Conservation (phyloP, 805 yeast species). For the Saturnispora serradocipensis region DNA sequence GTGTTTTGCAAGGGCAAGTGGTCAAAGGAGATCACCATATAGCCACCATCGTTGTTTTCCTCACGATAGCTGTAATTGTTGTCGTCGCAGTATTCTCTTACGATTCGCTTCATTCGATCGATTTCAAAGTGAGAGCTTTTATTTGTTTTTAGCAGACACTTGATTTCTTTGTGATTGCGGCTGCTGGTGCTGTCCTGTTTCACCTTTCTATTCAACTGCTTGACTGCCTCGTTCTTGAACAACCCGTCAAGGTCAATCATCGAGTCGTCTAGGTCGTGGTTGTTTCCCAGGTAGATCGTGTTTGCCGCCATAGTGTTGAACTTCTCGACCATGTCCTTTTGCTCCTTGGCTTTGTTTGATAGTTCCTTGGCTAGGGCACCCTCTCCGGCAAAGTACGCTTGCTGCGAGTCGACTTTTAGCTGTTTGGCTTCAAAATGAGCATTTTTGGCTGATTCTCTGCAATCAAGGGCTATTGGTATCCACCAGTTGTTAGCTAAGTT, state of each 20-base stretch:
- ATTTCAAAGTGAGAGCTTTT: not conserved
- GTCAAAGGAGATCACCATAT: not conserved
- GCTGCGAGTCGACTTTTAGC: conserved; percentile 46
- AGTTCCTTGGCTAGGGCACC: conserved; percentile 62
- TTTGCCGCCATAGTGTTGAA: conserved; percentile 79
- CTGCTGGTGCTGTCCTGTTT: not conserved
- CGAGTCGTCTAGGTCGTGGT: conserved; percentile 71
- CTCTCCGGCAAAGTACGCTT: conserved; percentile 69
- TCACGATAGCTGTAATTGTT: not conserved
- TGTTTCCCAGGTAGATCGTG: conserved; percentile 79
- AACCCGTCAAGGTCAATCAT: conserved; percentile 93
- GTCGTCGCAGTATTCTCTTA: not conserved
- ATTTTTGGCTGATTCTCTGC: conserved; percentile 7
- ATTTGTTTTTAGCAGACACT: conserved; percentile 3
- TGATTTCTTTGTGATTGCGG: not conserved
- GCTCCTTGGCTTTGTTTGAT: conserved; percentile 58
- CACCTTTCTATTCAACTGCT: not conserved
- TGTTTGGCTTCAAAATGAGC: conserved; percentile 8
- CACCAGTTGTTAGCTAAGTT: conserved; percentile 1
- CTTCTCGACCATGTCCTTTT: conserved; percentile 50
- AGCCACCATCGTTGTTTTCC: not conserved
- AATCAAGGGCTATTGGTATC: conserved; percentile 5
- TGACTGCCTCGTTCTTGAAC: conserved; percentile 73
- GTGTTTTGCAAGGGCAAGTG: not conserved
- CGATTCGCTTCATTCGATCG: conserved; percentile 4